Evolutionary conservation across 2,329 filamentous ascomycete species (phyloP).

Genomic region (Monosporascus sp.): DNA sequence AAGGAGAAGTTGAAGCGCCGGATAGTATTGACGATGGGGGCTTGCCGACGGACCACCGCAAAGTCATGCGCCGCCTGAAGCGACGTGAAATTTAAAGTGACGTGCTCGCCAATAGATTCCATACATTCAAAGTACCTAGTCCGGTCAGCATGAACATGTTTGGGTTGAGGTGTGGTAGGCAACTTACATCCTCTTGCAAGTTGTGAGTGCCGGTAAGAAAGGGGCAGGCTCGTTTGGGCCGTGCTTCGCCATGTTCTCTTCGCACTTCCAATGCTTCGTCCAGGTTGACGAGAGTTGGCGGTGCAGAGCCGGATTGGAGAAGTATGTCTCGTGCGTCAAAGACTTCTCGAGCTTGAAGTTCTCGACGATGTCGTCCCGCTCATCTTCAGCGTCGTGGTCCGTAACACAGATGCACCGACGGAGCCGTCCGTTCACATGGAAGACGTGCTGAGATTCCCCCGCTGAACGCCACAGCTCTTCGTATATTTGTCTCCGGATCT

Average conservation of each 20-base stretch:
- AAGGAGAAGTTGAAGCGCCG: background rate
- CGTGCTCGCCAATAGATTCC: background rate
- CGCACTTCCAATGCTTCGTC: conserved; percentile 1
- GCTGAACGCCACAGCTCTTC: background rate
- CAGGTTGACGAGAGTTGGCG: background rate
- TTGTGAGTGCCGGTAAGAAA: background rate
- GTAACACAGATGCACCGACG: background rate
- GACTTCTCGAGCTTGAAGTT: background rate
- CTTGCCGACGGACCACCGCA: background rate
- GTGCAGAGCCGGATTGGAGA: background rate
- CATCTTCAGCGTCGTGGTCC: background rate
- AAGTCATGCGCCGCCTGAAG: background rate
- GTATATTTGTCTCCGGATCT: background rate
- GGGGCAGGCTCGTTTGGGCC: background rate
- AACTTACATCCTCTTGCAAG: background rate
- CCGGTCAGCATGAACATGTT: background rate
- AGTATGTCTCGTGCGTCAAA: background rate
- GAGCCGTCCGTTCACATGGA: background rate
- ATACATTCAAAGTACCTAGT: background rate
- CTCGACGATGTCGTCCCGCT: background rate
- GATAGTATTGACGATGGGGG: background rate
- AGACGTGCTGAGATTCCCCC: background rate
- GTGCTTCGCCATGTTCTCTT: background rate
- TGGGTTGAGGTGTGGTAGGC: background rate
- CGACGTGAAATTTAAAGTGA: background rate